Evolutionary conservation across 495 filamentous ascomycete species (phyloP).

Genomic region (Penicilliopsis zonata): DNA sequence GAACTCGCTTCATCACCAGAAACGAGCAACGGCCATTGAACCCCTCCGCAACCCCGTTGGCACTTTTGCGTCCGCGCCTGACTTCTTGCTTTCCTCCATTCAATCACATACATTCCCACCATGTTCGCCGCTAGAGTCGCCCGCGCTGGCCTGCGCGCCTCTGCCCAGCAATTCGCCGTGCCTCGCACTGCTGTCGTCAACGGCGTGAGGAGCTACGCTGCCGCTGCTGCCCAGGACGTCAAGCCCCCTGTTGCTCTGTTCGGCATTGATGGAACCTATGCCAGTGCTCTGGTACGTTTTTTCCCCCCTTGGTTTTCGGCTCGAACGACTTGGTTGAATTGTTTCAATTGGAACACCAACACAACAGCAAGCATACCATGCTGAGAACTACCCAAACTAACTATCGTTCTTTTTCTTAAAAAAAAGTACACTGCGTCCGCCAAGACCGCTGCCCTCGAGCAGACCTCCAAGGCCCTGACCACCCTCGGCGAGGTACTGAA

Average conservation of each 20-base stretch:
- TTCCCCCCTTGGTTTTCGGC: too few relatives aligned
- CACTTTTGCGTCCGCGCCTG: constrained; percentile 6
- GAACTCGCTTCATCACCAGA: constrained; percentile 14
- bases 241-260: constrained; percentile 85
- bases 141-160: constrained; percentile 37
- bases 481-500: constrained; percentile 58
- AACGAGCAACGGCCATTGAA: constrained; percentile 6
- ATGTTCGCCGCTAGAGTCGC: constrained; percentile 37
- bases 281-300: constrained; percentile 80
- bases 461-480: constrained; percentile 61
- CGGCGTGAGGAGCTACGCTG: constrained; percentile 59
- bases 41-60: constrained; percentile 17
- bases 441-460: constrained; percentile 75
- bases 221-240: constrained; percentile 55
- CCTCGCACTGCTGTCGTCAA: constrained; percentile 33
- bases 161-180: constrained; percentile 33
- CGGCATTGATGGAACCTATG: constrained; percentile 96
- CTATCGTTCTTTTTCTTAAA: background rate
- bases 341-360: too few relatives aligned
- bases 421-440: constrained; percentile 92
- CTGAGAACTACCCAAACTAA: constrained; percentile 2
- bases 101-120: constrained; percentile 10
- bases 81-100: background rate
- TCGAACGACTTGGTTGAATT: too few relatives aligned
- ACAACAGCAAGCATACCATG: constrained; percentile 2